phyloP scores from a whole-genome alignment of 2,329 filamentous ascomycete genomes.

The Ceratocystis cubensis region DNA sequence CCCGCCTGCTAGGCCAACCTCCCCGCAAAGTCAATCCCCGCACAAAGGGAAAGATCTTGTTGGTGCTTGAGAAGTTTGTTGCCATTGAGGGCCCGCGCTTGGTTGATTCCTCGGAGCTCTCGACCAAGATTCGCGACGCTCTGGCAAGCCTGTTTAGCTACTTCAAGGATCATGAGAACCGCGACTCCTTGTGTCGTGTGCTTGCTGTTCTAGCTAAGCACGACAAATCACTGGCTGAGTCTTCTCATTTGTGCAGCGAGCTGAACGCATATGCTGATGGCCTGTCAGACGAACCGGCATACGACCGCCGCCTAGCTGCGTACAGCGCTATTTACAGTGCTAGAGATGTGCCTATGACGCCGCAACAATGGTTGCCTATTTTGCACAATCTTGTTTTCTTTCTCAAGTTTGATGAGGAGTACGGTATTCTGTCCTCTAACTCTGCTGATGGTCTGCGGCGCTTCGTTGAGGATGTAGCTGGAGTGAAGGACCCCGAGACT shows the following conservation, averaged over 20 bases:
- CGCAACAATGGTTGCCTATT: conserved; percentile 73
- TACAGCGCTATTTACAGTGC: conserved; percentile 60
- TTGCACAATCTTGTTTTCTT: conserved; percentile 83
- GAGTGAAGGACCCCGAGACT: conserved; percentile 26
- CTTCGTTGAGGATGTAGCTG: conserved; percentile 54
- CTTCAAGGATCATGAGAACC: conserved; percentile 69
- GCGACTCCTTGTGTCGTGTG: conserved; percentile 60
- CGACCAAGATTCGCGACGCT: conserved; percentile 38
- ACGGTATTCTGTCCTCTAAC: conserved; percentile 67
- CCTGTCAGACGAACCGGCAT: conserved; percentile 75
- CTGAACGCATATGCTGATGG: conserved; percentile 66
- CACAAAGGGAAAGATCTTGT: conserved; percentile 68
- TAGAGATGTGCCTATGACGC: conserved; percentile 45
- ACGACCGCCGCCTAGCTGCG: conserved; percentile 64
- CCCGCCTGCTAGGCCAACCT: conserved; percentile 75
- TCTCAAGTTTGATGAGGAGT: conserved; percentile 74
- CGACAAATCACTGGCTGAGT: conserved; percentile 45
- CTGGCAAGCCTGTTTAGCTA: conserved; percentile 77
- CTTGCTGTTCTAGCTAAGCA: conserved; percentile 56
- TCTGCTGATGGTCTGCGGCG: conserved; percentile 68
- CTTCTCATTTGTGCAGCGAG: conserved; percentile 59
- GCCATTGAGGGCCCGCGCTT: conserved; percentile 42
- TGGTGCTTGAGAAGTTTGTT: conserved; percentile 71
- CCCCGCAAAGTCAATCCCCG: conserved; percentile 67
- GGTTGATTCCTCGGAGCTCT: conserved; percentile 20